phyloP scores from a whole-genome alignment of 2,329 filamentous ascomycete species.

The Paracamarosporium sp. region DNA sequence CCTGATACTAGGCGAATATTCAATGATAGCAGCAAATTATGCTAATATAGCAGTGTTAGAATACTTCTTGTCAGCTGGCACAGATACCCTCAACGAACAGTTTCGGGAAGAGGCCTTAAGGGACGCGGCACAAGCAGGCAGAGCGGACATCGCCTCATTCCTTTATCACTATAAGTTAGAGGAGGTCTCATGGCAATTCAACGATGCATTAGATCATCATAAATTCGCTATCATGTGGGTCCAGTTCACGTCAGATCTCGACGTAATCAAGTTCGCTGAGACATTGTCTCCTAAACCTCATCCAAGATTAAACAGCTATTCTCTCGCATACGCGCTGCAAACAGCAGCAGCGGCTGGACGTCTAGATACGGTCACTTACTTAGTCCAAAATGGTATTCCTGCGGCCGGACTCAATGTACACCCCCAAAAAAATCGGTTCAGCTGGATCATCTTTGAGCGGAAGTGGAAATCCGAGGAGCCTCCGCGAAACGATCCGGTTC shows the following conservation, averaged over 20 bases:
- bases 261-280: not conserved
- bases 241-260: not conserved
- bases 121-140: not conserved
- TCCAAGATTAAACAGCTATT: not conserved
- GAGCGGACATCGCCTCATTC: not conserved
- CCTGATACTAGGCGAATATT: not conserved
- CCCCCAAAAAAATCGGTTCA: not conserved
- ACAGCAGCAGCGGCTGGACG: not conserved
- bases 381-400: not conserved
- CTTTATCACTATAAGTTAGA: not conserved
- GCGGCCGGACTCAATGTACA: not conserved
- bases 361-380: not conserved
- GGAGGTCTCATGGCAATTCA: not conserved
- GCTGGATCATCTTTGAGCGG: not conserved
- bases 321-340: not conserved
- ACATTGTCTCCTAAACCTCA: not conserved
- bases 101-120: not conserved
- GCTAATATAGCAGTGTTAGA: not conserved
- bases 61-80: not conserved
- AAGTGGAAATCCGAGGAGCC: not conserved
- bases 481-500: not conserved
- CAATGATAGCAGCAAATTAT: not conserved
- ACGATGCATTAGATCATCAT: not conserved
- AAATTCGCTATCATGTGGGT: not conserved
- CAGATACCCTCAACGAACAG: not conserved